These are phyloP conservation scores for Candida insectorum DNA, from an alignment of 805 yeast genomes.

Conservation along the genomic window DNA sequence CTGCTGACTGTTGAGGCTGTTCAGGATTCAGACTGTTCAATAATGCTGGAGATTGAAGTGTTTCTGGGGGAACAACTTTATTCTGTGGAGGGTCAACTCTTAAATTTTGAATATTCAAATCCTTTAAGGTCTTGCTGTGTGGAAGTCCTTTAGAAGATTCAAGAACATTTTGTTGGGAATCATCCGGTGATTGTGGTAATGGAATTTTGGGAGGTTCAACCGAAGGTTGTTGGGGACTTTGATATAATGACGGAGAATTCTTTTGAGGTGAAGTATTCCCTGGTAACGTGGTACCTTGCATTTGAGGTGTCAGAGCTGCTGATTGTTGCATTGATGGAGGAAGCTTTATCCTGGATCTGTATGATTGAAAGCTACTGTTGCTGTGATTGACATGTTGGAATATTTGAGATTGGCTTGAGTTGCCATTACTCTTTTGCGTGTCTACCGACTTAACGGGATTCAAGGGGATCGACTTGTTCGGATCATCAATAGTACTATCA, in stretches of 20 bases:
- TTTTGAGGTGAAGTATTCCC: conserved; percentile 2
- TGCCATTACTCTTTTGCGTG: no score
- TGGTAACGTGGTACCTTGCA: not conserved
- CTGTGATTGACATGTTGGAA: conserved; percentile 17
- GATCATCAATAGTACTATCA: not conserved
- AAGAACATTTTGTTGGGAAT: conserved; percentile 7
- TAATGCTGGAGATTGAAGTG: conserved; percentile 12
- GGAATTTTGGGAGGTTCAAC: conserved; percentile 11
- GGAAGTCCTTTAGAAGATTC: conserved; percentile 5
- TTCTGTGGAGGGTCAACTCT: conserved; percentile 3
- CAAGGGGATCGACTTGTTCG: no score
- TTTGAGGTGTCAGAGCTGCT: not conserved
- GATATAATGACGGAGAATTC: not conserved
- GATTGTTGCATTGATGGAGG: conserved; percentile 25
- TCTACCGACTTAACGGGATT: no score
- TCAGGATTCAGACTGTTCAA: not conserved
- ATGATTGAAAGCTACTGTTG: conserved; percentile 22
- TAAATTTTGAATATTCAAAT: conserved; percentile 10
- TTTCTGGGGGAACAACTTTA: conserved; percentile 1
- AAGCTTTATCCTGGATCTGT: conserved; percentile 30
- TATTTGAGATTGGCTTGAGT: conserved; percentile 3
- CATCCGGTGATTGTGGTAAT: conserved; percentile 11
- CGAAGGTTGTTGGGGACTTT: not conserved
- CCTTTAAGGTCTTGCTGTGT: conserved; percentile 12
- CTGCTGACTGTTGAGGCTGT: conserved; percentile 1